Percentiles rank a stretch among this genome's conserved stretches.
Conservation (phyloP, 78 protist species). For the Dictyostelium brefeldianum region DNA sequence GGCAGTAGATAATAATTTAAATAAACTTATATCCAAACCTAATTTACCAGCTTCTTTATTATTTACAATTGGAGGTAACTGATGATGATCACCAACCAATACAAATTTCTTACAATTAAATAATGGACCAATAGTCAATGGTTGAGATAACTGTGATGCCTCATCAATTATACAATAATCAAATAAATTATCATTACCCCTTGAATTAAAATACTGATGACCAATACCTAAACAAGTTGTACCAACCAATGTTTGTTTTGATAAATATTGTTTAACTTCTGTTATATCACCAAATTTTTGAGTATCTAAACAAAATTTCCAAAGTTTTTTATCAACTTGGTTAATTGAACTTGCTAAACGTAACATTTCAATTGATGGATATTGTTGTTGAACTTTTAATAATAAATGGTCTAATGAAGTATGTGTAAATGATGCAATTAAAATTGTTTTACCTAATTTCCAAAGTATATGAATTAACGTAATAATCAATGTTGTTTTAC, state of each 20-base stretch:
- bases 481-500: constrained; percentile 90
- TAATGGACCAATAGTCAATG: constrained; percentile 87
- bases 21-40: constrained; percentile 71
- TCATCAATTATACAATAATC: constrained; percentile 94
- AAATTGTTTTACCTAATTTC: constrained; percentile 48
- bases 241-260: constrained; percentile 67
- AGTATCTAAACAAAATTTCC: constrained; percentile 20
- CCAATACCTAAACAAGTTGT: constrained; percentile 79
- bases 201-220: constrained; percentile 19
- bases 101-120: constrained; percentile 75
- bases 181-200: constrained; percentile 33
- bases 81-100: constrained; percentile 95
- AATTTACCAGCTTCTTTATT: constrained; percentile 57
- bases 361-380: constrained; percentile 3
- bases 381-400: constrained; percentile 56
- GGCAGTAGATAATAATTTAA: constrained; percentile 67
- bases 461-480: constrained; percentile 8
- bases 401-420: constrained; percentile 88
- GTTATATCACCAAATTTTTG: constrained; percentile 5
- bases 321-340: constrained; percentile 11
- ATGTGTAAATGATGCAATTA: constrained; percentile 90
- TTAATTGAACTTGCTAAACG: constrained; percentile 12
- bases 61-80: constrained; percentile 65
- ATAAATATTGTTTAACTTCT: constrained; percentile 21
- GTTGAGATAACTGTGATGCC: constrained; percentile 90